Evolutionary conservation across 306 rosid species (phyloP).

Genomic region (Quercus bicolor): DNA sequence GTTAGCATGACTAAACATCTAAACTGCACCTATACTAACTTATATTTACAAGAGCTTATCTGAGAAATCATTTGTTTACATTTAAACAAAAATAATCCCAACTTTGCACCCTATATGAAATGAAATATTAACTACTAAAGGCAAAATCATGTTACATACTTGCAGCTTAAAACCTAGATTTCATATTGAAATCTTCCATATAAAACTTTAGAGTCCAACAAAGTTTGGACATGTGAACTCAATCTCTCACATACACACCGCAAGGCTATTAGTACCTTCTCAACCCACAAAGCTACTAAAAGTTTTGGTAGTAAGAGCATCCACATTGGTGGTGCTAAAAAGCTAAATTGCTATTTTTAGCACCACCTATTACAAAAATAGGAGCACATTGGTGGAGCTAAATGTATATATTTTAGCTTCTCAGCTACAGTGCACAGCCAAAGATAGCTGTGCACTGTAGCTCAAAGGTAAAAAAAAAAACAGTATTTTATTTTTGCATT

Average conservation of each 20-base stretch:
- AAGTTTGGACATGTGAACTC: not conserved
- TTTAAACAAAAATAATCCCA: slow-evolving; percentile 12
- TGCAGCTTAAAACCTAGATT: not conserved
- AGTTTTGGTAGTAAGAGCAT: too few relatives aligned
- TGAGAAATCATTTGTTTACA: slow-evolving; percentile 4
- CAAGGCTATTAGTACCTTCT: not conserved
- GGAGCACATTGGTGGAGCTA: too few relatives aligned
- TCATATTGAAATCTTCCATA: not conserved
- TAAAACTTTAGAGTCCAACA: not conserved
- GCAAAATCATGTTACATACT: not conserved
- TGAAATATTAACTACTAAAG: not conserved
- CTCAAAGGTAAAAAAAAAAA: too few relatives aligned
- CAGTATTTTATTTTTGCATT: too few relatives aligned
- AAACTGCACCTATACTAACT: slow-evolving; percentile 26
- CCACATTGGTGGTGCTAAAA: too few relatives aligned
- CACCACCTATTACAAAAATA: too few relatives aligned
- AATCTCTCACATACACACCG: not conserved
- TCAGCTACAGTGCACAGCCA: too few relatives aligned
- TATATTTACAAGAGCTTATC: not conserved
- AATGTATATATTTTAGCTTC: too few relatives aligned
- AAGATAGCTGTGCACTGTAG: too few relatives aligned
- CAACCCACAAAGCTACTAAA: too few relatives aligned
- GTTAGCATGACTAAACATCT: slow-evolving; percentile 37
- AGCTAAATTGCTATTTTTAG: too few relatives aligned
- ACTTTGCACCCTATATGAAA: not conserved